Evolutionary conservation across 345 rosid species (phyloP).

Genomic region (Reutealis trisperma): DNA sequence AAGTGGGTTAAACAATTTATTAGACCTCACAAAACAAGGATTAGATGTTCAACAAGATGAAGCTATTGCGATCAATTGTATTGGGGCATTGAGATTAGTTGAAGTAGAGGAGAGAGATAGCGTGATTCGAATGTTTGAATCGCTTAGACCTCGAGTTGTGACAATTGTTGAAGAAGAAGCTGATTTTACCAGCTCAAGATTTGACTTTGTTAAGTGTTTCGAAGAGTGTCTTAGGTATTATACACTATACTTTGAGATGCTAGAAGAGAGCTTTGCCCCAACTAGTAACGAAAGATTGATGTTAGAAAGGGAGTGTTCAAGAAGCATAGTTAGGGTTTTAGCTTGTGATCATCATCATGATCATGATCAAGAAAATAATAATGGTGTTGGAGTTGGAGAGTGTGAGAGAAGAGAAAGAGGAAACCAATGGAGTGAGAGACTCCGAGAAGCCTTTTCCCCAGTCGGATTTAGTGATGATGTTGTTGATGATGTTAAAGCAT

Average conservation of each 20-base stretch:
- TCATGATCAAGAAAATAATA: conserved; percentile 9
- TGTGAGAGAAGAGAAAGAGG: conserved; percentile 68
- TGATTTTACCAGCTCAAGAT: conserved; percentile 51
- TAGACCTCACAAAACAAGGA: conserved; percentile 49
- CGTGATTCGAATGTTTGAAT: conserved; percentile 43
- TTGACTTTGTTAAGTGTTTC: conserved; percentile 60
- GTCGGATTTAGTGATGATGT: conserved; percentile 64
- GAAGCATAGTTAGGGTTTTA: conserved; percentile 73
- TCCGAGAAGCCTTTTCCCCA: conserved; percentile 39
- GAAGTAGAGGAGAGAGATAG: conserved; percentile 42
- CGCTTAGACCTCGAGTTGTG: conserved; percentile 49
- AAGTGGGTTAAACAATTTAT: conserved; percentile 40
- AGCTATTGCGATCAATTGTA: conserved; percentile 63
- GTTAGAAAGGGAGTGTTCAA: conserved; percentile 69
- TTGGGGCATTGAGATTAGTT: conserved; percentile 55
- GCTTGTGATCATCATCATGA: conserved; percentile 46
- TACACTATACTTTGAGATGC: conserved; percentile 65
- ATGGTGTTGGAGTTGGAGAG: conserved; percentile 21
- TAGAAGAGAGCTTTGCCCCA: conserved; percentile 61
- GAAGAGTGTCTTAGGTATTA: conserved; percentile 73
- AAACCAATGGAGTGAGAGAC: conserved; percentile 53
- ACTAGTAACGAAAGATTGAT: conserved; percentile 69
- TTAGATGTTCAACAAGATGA: conserved; percentile 54
- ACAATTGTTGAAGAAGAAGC: conserved; percentile 81
- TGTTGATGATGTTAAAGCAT: conserved; percentile 67